A percentile compares a stretch with the other conserved stretches of the same genome.
Evolutionary conservation across 1,284 basidiomycete genomes (phyloP).

Genomic region (Apiotrichum montevideense): DNA sequence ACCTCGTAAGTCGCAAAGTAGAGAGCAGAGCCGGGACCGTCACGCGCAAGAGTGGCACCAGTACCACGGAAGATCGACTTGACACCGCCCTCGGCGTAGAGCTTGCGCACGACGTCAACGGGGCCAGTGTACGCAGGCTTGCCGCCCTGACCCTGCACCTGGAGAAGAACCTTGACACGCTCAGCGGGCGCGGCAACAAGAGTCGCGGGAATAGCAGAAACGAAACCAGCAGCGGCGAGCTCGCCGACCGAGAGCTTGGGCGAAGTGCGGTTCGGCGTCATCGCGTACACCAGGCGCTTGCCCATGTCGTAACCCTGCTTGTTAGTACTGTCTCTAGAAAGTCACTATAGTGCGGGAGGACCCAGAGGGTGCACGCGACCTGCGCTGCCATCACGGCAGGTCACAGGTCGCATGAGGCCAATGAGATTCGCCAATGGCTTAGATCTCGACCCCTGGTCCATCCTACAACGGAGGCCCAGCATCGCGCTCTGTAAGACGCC

Average conservation of each 20-base stretch:
- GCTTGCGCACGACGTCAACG: slow-evolving; percentile 78
- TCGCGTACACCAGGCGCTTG: slow-evolving; percentile 73
- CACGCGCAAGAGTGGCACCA: slow-evolving; percentile 82
- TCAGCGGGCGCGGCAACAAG: slow-evolving; percentile 92
- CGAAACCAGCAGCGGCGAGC: slow-evolving; percentile 86
- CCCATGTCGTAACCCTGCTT: slow-evolving; percentile 85
- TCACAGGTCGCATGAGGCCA: too few species aligned
- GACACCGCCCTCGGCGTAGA: slow-evolving; percentile 92
- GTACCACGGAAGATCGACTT: slow-evolving; percentile 91
- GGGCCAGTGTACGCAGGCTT: slow-evolving; percentile 82
- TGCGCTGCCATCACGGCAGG: too few species aligned
- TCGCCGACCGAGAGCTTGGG: slow-evolving; percentile 68
- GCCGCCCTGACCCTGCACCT: slow-evolving; percentile 85
- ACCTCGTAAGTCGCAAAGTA: slow-evolving; percentile 98
- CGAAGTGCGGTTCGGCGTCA: slow-evolving; percentile 44
- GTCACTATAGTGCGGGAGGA: too few species aligned
- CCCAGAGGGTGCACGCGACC: too few species aligned
- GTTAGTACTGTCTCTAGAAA: not conserved
- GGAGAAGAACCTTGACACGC: slow-evolving; percentile 91
- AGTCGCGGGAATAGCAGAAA: slow-evolving; percentile 90
- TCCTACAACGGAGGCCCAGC: too few species aligned
- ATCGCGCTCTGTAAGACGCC: too few species aligned
- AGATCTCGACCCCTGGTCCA: too few species aligned
- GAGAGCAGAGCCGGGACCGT: slow-evolving; percentile 93
- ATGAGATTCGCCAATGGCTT: too few species aligned